These are phyloP conservation scores for Ambrosiella beaveri DNA, from an alignment of 2,329 filamentous ascomycete genomes.

Conservation along the genomic window DNA sequence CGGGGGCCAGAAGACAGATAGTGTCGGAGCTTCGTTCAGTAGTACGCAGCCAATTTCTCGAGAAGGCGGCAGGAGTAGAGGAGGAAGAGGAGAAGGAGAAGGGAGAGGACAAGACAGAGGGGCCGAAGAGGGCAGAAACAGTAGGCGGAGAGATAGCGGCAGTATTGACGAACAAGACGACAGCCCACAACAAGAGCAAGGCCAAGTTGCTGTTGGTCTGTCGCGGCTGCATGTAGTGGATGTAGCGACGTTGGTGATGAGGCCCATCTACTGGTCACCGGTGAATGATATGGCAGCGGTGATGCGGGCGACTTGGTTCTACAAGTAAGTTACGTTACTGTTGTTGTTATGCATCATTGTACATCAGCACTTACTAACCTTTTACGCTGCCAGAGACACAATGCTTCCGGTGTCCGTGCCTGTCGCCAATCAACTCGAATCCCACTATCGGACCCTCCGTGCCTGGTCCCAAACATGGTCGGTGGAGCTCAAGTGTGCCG, in stretches of 20 bases:
- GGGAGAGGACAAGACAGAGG: neutral
- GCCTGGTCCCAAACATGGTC: conserved; percentile 87
- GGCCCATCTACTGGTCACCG: conserved; percentile 94
- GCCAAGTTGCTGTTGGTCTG: conserved; percentile 64
- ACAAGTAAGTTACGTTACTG: conserved; percentile 34
- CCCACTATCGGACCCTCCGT: conserved; percentile 71
- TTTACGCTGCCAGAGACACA: conserved; percentile 40
- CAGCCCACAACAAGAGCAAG: neutral
- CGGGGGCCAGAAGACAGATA: neutral
- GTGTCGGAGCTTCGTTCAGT: neutral
- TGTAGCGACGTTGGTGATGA: conserved; percentile 70
- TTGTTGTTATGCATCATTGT: neutral
- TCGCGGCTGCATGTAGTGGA: conserved; percentile 82
- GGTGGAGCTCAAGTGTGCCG: conserved; percentile 76
- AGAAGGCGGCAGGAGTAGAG: neutral
- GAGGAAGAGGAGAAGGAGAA: neutral
- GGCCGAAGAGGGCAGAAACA: neutral
- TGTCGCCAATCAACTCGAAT: conserved; percentile 81
- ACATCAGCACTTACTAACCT: neutral
- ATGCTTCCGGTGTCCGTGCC: conserved; percentile 77
- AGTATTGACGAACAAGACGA: too few relatives aligned
- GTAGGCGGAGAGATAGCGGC: too few relatives aligned
- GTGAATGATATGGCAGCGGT: conserved; percentile 77
- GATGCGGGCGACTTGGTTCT: conserved; percentile 87
- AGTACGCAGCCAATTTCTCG: neutral